phyloP scores from a whole-genome alignment of 371 early-diverging fungal species.

The Encephalitozoon romaleae region DNA sequence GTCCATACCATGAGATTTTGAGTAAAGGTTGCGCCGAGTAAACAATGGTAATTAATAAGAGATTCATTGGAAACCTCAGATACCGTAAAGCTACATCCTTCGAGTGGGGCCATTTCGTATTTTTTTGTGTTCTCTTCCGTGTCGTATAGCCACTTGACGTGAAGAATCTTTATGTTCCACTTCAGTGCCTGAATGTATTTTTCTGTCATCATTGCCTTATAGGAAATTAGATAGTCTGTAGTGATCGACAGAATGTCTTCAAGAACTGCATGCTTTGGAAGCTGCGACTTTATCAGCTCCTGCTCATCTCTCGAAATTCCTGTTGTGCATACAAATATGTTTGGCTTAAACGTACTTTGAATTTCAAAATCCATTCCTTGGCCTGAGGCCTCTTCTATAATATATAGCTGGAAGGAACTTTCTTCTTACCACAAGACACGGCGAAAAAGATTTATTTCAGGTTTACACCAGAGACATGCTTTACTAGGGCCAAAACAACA shows the following conservation, averaged over 20 bases:
- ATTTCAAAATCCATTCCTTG: conserved; percentile 28
- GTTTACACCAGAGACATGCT: conserved; percentile 1
- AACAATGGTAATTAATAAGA: conserved; percentile 56
- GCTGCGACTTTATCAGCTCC: not conserved
- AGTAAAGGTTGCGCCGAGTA: conserved; percentile 48
- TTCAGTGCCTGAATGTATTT: conserved; percentile 58
- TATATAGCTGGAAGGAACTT: not conserved
- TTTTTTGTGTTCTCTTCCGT: not conserved
- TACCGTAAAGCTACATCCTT: conserved; percentile 54
- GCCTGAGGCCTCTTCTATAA: not conserved
- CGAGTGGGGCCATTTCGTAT: conserved; percentile 45
- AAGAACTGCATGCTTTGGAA: conserved; percentile 8
- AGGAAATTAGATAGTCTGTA: conserved; percentile 50
- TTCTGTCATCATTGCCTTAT: conserved; percentile 51
- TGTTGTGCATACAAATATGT: conserved; percentile 40
- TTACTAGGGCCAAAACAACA: not conserved
- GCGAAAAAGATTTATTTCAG: not conserved
- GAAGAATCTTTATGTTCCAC: conserved; percentile 56
- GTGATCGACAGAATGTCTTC: conserved; percentile 33
- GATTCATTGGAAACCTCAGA: conserved; percentile 48
- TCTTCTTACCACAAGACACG: not conserved
- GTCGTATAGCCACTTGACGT: conserved; percentile 54
- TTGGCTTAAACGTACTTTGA: conserved; percentile 20
- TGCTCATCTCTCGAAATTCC: conserved; percentile 42
- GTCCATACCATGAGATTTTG: conserved; percentile 32